Evolutionary conservation across 2,329 filamentous ascomycete genomes (phyloP), one percentile per base, ranked within the genome.

Genomic region (Bipolaris oryzae): DNA sequence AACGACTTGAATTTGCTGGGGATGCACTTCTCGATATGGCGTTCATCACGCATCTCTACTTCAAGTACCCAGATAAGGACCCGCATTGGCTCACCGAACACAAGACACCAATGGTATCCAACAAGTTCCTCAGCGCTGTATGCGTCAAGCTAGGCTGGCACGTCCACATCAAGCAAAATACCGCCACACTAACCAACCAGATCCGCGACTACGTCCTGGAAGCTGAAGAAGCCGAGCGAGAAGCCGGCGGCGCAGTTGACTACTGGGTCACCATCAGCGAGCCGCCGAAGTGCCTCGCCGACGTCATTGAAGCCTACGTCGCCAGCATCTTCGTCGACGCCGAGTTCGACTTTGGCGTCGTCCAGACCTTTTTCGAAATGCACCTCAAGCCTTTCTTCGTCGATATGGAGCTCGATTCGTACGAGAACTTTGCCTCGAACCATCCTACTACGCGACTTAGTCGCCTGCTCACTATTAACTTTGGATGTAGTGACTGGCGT

Each of bases 71-170:
- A 0, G 80, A 85, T 49, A 90, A 89, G 55, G 92, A 96, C 69
- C 94, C 95, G 0, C 93, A 98, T 73, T 98, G 94, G 94, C 82
- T 99, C 57, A 98, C 95, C 0, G 95, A 98, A 76, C 94, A 98
- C 82, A 98, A 98, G 78, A 97, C 96, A 88, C 92, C 93, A n/a
- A 97, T 99, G 91, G 93, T 95, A 0, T 95, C 91, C 50, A 99
- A 99, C 78, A 92, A 93, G 58, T 99, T 98, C 71, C 83, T 97
- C 1, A 92, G 90, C 1, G 91, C 88, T 16, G 80, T 98, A 3
- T 89, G 89, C 57, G 91, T 96, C 3, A 84, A 86, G 45, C 83
- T 98, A 0, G 88, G 85, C 0, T 89, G 98, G 53, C 87, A 97
- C 71, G 85, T 81, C 46, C 88, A 94, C 71, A 78, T 98, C 15